Evolutionary conservation across 2,329 filamentous ascomycete genomes (phyloP).

Genomic region (Monosporascus ibericus): DNA sequence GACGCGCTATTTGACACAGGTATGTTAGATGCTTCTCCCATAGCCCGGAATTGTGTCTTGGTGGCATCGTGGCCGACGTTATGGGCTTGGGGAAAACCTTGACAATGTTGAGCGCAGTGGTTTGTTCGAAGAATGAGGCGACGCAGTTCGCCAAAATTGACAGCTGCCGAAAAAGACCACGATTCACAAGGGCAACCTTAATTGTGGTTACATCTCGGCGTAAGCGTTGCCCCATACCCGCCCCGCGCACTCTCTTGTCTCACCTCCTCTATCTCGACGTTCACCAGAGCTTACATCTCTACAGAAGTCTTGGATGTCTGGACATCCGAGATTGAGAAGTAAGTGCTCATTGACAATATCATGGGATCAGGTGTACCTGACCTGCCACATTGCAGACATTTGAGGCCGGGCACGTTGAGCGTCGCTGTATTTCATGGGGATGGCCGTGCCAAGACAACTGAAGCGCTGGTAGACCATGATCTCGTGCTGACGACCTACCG

Average conservation of each 20-base stretch:
- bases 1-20: too few species aligned
- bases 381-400: too few species aligned
- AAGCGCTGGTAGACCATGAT: background rate
- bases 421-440: background rate
- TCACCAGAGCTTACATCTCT: background rate
- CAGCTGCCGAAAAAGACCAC: too few species aligned
- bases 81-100: conserved; percentile 3
- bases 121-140: background rate
- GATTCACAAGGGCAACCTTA: too few species aligned
- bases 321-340: background rate
- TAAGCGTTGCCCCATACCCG: too few species aligned
- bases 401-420: too few species aligned
- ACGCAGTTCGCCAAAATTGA: too few species aligned
- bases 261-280: background rate
- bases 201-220: too few species aligned
- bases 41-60: background rate
- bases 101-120: background rate
- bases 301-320: background rate
- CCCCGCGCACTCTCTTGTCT: too few species aligned
- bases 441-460: background rate
- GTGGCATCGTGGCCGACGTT: conserved; percentile 1
- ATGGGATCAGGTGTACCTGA: background rate
- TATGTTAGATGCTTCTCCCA: background rate
- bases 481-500: conserved; percentile 3
- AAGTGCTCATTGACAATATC: background rate